phyloP scores from a whole-genome alignment of 148 eudicot genomes.

The Nepenthes mirabilis region DNA sequence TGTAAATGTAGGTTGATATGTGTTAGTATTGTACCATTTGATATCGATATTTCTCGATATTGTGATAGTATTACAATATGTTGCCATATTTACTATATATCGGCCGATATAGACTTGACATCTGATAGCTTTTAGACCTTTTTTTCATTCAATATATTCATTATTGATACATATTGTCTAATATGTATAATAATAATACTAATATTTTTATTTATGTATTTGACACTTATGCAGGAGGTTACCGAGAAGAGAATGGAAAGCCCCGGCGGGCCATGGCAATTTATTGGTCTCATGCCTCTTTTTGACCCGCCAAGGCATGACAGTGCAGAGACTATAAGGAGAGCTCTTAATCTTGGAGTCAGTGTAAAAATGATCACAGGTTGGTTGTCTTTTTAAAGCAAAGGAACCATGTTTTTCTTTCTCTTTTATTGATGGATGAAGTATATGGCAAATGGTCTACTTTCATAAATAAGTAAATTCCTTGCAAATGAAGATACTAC shows the following conservation, averaged over 20 bases:
- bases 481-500: no score
- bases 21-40: no score
- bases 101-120: no score
- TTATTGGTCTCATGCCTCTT: constrained; percentile 55
- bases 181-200: background rate
- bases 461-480: no score
- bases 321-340: background rate
- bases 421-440: background rate
- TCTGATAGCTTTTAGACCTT: no score
- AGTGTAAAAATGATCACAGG: constrained; percentile 67
- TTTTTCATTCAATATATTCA: no score
- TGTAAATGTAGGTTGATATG: no score
- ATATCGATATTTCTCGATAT: no score
- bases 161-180: no score
- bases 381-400: background rate
- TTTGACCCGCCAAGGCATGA: constrained; percentile 45
- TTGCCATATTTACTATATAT: no score
- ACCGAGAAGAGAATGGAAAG: constrained; percentile 54
- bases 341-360: constrained; percentile 58
- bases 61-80: no score
- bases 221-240: constrained; percentile 31
- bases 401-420: background rate
- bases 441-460: background rate
- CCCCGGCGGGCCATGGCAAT: constrained; percentile 58
- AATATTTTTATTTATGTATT: background rate